Evolutionary conservation across 352 stramenopile genomes (phyloP).

Genomic region (Phytophthora pini): DNA sequence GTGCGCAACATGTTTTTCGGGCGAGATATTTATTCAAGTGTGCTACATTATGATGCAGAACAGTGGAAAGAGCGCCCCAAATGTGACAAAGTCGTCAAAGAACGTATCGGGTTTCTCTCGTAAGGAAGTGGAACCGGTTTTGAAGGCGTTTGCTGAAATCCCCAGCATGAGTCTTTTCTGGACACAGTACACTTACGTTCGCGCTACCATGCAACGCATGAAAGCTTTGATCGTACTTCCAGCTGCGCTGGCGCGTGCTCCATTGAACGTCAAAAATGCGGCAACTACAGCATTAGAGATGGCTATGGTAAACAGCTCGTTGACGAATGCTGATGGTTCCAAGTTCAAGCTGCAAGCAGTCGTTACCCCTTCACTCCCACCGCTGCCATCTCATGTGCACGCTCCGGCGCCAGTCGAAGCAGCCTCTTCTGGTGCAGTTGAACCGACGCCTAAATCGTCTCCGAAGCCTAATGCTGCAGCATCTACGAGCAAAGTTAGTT

Average conservation of each 20-base stretch:
- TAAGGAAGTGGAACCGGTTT: constrained; percentile 35
- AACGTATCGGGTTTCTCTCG: constrained; percentile 16
- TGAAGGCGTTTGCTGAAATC: constrained; percentile 33
- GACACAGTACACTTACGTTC: constrained; percentile 38
- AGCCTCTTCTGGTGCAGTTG: background rate
- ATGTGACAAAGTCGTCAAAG: constrained; percentile 21
- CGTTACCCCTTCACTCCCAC: constrained; percentile 7
- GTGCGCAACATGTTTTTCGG: constrained; percentile 67
- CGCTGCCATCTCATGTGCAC: constrained; percentile 13
- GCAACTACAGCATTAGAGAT: constrained; percentile 24
- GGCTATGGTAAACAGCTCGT: constrained; percentile 21
- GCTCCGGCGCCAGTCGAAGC: background rate
- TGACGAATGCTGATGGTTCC: background rate
- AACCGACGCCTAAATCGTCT: constrained; percentile 1
- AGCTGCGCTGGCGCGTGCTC: constrained; percentile 8
- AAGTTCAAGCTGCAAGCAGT: background rate
- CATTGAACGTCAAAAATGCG: constrained; percentile 16
- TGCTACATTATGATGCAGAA: constrained; percentile 44
- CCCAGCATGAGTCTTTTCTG: constrained; percentile 34
- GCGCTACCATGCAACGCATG: constrained; percentile 39
- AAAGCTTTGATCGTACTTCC: constrained; percentile 38
- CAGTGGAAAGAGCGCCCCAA: constrained; percentile 13
- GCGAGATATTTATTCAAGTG: constrained; percentile 68
- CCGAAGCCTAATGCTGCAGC: constrained; percentile 21
- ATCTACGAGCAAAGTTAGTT: constrained; percentile 15